Evolutionary conservation across 306 rosid genomes (phyloP).

Genomic region (Rosa persica): DNA sequence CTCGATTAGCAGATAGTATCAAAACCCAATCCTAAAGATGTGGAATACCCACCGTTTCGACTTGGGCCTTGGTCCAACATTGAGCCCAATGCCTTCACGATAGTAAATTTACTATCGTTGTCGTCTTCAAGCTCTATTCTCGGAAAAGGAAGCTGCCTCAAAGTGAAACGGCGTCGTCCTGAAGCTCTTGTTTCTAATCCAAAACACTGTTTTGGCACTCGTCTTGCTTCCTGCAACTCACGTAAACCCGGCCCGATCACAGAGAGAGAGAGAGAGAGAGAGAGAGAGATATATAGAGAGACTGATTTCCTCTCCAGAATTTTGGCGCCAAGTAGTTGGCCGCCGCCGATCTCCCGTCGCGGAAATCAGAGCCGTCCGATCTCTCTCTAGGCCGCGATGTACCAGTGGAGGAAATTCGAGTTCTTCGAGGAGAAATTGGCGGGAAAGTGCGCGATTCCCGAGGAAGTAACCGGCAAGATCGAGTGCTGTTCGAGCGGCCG

Average conservation of each 20-base stretch:
- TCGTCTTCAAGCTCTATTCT: background rate
- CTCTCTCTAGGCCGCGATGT: conserved; percentile 42
- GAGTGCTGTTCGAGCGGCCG: conserved; percentile 92
- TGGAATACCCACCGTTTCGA: background rate
- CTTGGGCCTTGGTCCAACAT: background rate
- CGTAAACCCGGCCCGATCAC: conserved; percentile 15
- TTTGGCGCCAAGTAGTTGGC: conserved; percentile 4
- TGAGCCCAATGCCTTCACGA: background rate
- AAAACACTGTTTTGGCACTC: background rate
- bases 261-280: background rate
- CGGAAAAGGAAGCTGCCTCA: background rate
- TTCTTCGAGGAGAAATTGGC: conserved; percentile 87
- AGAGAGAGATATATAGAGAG: too few relatives aligned
- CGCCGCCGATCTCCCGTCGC: conserved; percentile 8
- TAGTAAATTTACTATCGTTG: background rate
- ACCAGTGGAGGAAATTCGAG: conserved; percentile 98
- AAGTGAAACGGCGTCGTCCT: conserved; percentile 5
- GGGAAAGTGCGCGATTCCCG: conserved; percentile 69
- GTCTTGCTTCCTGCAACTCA: background rate
- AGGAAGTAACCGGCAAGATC: conserved; percentile 57
- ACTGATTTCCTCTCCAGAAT: background rate
- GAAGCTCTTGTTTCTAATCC: background rate
- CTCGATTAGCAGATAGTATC: too few relatives aligned
- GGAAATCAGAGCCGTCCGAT: conserved; percentile 16
- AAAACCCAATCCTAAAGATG: too few relatives aligned